Evolutionary conservation across 2,329 filamentous ascomycete species (phyloP), one percentile per base, ranked within the genome.

Genomic region (Coleophoma eucalyptorum): DNA sequence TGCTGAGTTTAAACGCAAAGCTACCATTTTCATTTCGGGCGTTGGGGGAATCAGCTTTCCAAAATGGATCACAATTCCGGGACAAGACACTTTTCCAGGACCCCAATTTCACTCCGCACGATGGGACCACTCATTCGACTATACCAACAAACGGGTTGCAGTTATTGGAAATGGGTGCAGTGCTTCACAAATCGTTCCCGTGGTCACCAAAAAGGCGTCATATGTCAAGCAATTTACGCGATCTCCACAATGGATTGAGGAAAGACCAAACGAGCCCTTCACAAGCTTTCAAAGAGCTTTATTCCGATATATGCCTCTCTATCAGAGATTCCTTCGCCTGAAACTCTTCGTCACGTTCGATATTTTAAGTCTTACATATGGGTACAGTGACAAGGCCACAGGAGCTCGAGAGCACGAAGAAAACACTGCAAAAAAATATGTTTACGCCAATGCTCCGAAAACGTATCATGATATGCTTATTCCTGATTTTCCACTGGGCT

Each of bases 211-310:
- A 19, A 49, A 58, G 3, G 61, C 55, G 8, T 43, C 31, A 4
- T 53, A 54, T 11, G 55, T 65, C 10, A 63, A 58, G 40, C 62
- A 64, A 43, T 62, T 59, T 48, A 45, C 49, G n/a, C 45, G 63
- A 20, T 58, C 53, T 32, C 51, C 58, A 1, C 65, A 68, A 48
- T 68, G 65, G 65, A n/a, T n/a, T n/a, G n/a, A n/a, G n/a, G n/a
- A n/a, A n/a, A n/a, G n/a, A n/a, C n/a, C n/a, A n/a, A n/a, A n/a
- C n/a, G n/a, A n/a, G n/a, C n/a, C n/a, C n/a, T n/a, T n/a, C n/a
- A n/a, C n/a, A n/a, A n/a, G n/a, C n/a, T n/a, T n/a, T n/a, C n/a
- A n/a, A n/a, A n/a, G n/a, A n/a, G n/a, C n/a, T n/a, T n/a, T n/a
- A n/a, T n/a, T n/a, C n/a, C n/a, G n/a, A n/a, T n/a, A n/a, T n/a